Percentiles rank a stretch among this genome's conserved stretches.
Conservation (phyloP, 176 grass and related monocot genomes). For the Oryza coarctata region DNA sequence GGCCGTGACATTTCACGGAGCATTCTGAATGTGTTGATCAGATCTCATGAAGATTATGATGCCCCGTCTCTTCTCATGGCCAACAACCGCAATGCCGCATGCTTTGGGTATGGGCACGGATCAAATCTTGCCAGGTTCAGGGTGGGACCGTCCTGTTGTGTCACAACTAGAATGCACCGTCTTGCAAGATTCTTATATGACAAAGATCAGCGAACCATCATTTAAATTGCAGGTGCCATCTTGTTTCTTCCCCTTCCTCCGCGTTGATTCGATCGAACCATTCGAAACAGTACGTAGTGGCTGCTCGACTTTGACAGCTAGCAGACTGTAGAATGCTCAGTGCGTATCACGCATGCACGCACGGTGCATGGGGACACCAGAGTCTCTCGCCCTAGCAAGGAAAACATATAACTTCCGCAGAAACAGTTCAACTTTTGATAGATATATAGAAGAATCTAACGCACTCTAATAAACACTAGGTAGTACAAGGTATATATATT, state of each 20-base stretch:
- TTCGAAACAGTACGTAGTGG: not conserved
- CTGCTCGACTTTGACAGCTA: not conserved
- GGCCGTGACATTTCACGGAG: not conserved
- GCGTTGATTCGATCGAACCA: not conserved
- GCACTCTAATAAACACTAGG: no score
- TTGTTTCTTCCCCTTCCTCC: not conserved
- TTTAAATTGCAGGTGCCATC: not conserved
- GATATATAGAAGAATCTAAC: no score
- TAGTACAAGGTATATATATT: no score
- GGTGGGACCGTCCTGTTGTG: not conserved
- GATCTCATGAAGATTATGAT: not conserved
- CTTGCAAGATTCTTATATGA: constrained; percentile 21
- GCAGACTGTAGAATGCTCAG: not conserved
- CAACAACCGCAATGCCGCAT: not conserved
- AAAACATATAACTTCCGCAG: no score
- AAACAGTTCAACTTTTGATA: no score
- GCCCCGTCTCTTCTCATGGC: no score
- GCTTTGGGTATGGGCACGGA: not conserved
- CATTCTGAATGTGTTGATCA: not conserved
- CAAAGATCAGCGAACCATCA: not conserved
- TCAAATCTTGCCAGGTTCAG: not conserved
- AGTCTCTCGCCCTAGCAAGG: no score
- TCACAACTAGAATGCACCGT: not conserved
- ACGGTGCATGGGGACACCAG: no score
- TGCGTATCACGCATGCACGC: not conserved